phyloP scores from a whole-genome alignment of 768 basidiomycete species.

The Podaxis sp. region DNA sequence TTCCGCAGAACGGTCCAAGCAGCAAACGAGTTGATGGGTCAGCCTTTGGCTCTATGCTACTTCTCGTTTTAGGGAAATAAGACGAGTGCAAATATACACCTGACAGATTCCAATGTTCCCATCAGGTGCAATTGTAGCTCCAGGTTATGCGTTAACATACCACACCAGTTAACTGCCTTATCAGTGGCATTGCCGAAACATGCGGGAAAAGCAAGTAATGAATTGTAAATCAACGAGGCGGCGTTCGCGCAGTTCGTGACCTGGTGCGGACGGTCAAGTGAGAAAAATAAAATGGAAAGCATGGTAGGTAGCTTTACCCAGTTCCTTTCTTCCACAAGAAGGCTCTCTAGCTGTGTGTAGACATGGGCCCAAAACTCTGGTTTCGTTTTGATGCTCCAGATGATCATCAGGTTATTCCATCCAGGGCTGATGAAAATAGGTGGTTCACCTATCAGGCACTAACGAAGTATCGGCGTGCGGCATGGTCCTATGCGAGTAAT shows the following conservation, averaged over 20 bases:
- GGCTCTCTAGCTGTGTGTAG: constrained; percentile 48
- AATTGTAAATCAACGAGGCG: constrained; percentile 74
- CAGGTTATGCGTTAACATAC: constrained; percentile 42
- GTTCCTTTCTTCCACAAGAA: constrained; percentile 65
- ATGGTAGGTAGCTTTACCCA: constrained; percentile 51
- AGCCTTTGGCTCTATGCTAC: constrained; percentile 14
- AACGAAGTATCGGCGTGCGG: constrained; percentile 79
- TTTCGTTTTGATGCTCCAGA: constrained; percentile 59
- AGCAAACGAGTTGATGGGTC: constrained; percentile 38
- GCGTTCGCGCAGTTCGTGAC: constrained; percentile 87
- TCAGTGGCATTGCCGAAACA: constrained; percentile 59
- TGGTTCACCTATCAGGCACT: constrained; percentile 50
- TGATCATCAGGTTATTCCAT: background rate
- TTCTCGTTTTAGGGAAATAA: constrained; percentile 51
- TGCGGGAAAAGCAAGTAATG: constrained; percentile 61
- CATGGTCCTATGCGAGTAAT: constrained; percentile 37
- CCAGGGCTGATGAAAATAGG: background rate
- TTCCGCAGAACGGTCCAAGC: constrained; percentile 85
- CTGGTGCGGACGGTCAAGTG: constrained; percentile 30
- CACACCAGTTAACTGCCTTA: constrained; percentile 89
- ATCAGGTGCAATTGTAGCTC: background rate
- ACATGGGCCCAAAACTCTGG: constrained; percentile 79
- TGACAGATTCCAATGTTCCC: constrained; percentile 24
- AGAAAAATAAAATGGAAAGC: background rate
- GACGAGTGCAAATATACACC: constrained; percentile 81